Percentiles rank a stretch among this genome's conserved stretches.
phyloP scores from a whole-genome alignment of 257 asterid genomes.

The Henckelia pumila region DNA sequence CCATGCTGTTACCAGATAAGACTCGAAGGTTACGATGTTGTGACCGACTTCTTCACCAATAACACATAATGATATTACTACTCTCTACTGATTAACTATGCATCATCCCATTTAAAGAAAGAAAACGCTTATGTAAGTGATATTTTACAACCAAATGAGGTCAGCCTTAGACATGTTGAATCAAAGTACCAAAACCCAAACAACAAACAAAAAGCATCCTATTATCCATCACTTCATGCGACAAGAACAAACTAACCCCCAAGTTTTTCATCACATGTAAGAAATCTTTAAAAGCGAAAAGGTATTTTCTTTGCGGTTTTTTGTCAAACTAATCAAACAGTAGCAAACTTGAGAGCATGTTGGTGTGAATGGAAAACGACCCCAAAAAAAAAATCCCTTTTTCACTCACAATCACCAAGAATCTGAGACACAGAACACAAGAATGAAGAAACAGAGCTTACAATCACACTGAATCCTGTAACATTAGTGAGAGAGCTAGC shows the following conservation, averaged over 20 bases:
- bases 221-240: too few species aligned
- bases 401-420: not conserved
- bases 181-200: too few species aligned
- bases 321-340: not conserved
- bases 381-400: not conserved
- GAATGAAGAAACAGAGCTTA: constrained; percentile 5
- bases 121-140: too few species aligned
- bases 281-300: not conserved
- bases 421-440: not conserved
- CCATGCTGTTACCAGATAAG: constrained; percentile 48
- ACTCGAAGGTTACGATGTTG: not conserved
- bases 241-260: not conserved
- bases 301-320: not conserved
- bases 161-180: not conserved
- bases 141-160: too few species aligned
- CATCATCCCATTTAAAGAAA: too few species aligned
- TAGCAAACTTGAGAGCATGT: not conserved
- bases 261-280: not conserved
- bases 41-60: not conserved
- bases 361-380: not conserved
- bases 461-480: constrained; percentile 48
- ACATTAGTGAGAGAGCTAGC: constrained; percentile 46
- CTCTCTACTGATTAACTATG: too few species aligned
- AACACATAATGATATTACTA: too few species aligned
- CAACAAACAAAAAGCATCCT: too few species aligned